Percentiles rank a stretch among this genome's conserved stretches.
Evolutionary conservation across 78 protist genomes (phyloP).

Genomic region (Diacronema lutheri): DNA sequence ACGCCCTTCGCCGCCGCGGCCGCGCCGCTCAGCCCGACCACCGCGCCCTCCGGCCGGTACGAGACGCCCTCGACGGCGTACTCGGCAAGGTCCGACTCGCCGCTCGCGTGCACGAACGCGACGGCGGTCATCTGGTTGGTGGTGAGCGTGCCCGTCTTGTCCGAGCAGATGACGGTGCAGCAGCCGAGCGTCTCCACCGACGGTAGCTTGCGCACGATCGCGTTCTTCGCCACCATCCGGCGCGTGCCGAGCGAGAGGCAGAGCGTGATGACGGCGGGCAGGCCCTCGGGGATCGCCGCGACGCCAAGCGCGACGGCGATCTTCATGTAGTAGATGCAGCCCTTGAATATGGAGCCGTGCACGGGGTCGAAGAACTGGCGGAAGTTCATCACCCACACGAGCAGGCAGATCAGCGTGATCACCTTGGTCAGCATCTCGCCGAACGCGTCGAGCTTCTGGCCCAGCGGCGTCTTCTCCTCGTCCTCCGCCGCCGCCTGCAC

Average conservation of each 20-base stretch:
- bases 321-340: conserved; percentile 61
- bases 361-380: conserved; percentile 42
- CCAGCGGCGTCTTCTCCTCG: conserved; percentile 70
- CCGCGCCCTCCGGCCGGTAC: conserved; percentile 21
- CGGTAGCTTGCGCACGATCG: conserved; percentile 75
- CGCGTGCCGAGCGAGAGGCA: conserved; percentile 78
- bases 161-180: conserved; percentile 85
- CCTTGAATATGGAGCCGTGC: conserved; percentile 34
- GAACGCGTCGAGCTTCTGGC: conserved; percentile 73
- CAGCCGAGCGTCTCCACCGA: conserved; percentile 97
- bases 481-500: conserved; percentile 36
- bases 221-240: conserved; percentile 76
- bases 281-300: conserved; percentile 95
- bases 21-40: not conserved
- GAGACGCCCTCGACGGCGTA: conserved; percentile 33
- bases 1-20: not conserved
- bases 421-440: conserved; percentile 61
- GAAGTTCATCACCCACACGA: conserved; percentile 44
- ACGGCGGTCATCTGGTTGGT: conserved; percentile 79
- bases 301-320: conserved; percentile 86
- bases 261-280: conserved; percentile 86
- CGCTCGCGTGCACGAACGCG: not conserved
- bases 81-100: not conserved
- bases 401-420: conserved; percentile 41
- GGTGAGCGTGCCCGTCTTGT: conserved; percentile 98